Conservation (phyloP, 2,329 filamentous ascomycete genomes). For the Calonectria pauciramosa region DNA sequence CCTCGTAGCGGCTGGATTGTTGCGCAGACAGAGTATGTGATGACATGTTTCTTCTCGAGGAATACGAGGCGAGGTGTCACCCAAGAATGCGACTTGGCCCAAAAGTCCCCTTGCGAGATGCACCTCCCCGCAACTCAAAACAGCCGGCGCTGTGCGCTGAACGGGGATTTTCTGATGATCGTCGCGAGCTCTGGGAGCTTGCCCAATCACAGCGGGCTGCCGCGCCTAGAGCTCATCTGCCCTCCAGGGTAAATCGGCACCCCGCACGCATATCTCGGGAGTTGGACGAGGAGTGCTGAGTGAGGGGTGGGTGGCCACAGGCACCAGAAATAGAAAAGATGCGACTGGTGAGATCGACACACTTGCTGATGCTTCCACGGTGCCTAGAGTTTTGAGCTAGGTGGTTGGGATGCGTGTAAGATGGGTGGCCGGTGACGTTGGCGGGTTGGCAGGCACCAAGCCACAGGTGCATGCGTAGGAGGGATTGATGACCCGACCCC, state of each 20-base stretch:
- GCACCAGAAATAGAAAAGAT: slow-evolving; percentile 23
- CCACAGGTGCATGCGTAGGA: slow-evolving; percentile 4
- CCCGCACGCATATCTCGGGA: neutral
- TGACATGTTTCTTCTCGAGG: neutral
- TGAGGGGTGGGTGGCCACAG: neutral
- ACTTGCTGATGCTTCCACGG: slow-evolving; percentile 11
- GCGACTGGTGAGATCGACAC: neutral
- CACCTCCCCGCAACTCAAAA: neutral
- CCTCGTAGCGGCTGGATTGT: neutral
- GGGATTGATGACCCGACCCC: slow-evolving; percentile 28
- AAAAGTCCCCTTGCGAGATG: neutral
- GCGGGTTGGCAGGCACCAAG: neutral
- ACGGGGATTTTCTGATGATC: neutral
- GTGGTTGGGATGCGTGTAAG: slow-evolving; percentile 3
- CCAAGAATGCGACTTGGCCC: neutral
- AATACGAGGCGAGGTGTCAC: neutral
- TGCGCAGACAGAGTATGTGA: neutral
- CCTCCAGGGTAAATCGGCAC: neutral
- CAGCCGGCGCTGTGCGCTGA: neutral
- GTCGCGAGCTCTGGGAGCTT: neutral
- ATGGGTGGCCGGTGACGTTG: neutral
- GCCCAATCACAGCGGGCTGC: slow-evolving; percentile 13
- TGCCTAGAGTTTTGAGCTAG: slow-evolving; percentile 8
- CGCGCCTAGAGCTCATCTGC: neutral
- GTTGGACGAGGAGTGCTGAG: neutral